Evolutionary conservation across 805 yeast species (phyloP), one percentile per base, ranked within the genome.

Genomic region (Candida oleophila): DNA sequence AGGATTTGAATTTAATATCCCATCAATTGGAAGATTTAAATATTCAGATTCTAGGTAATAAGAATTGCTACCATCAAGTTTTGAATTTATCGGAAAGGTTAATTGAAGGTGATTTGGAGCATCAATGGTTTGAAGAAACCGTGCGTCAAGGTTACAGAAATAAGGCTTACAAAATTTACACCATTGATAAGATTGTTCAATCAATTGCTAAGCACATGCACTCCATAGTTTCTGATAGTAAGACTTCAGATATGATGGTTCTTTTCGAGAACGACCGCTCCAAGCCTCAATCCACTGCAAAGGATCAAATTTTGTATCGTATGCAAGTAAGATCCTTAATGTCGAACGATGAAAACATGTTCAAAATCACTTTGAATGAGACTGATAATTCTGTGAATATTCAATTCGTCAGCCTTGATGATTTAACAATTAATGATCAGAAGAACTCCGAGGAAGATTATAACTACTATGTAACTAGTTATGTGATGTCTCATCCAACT

Each of bases 71-170:
- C 64, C 70, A 75, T 32, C 97, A 92, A 65, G 78, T 89, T n/a
- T 71, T 94, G 48, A 74, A 71, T 2, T 74, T 94, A 46, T 81
- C 95, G 48, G 89, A 82, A 53, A 80, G 82, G 52, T 73, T 89
- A 43, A 85, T 94, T 53, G 94, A 89, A 54, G 96, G 96, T 22
- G 94, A 89, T 33, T 69, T 94, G 42, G 99, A 94, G 60, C 96
- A 89, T 52, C 94, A 86, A 65, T 84, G 90, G 86, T 95, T 87
- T 64, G 99, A 94, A 70, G 99, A 94, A 66, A 80, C 96, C 15
- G 69, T 94, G 49, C 88, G 99, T 52, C 97, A 92, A 73, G 97
- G 95, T 0, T 94, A 87, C 71, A 81, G 94, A 59, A 94, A 92
- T 68, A 85, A 84, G 51, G 99, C 98, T 0, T 94, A 87, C 72